These are phyloP conservation scores for Puccinia novopanici DNA, from an alignment of 1,284 basidiomycete genomes.

Conservation along the genomic window DNA sequence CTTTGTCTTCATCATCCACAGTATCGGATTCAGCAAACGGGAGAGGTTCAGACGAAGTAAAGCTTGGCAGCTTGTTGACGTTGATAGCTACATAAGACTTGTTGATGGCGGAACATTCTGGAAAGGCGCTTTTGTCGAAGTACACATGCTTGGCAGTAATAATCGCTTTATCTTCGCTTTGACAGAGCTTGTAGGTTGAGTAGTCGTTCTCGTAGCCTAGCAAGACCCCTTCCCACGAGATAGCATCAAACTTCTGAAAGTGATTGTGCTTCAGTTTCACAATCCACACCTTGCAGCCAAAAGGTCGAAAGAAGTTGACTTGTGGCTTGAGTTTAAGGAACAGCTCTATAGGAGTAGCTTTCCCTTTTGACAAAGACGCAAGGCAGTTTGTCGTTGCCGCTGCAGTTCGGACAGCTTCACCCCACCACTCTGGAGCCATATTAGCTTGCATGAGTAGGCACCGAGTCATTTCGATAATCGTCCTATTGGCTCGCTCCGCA, in stretches of 20 bases:
- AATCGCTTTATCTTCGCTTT: not conserved
- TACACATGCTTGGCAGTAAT: not conserved
- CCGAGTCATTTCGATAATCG: not conserved
- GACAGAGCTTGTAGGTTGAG: not conserved
- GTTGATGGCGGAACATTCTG: not conserved
- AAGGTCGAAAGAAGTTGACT: not conserved
- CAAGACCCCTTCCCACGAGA: not conserved
- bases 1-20: too few relatives aligned
- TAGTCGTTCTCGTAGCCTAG: conserved; percentile 15
- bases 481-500: conserved; percentile 7
- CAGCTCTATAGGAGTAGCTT: not conserved
- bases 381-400: not conserved
- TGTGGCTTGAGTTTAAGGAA: not conserved
- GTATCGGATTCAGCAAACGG: too few relatives aligned
- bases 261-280: not conserved
- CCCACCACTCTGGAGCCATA: too few relatives aligned
- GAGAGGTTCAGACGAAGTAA: too few relatives aligned
- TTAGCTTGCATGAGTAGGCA: not conserved
- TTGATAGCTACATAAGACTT: not conserved
- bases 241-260: not conserved
- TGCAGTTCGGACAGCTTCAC: not conserved
- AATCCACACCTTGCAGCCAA: conserved; percentile 1
- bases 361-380: not conserved
- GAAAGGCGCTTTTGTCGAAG: conserved; percentile 3
- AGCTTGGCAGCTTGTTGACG: too few relatives aligned